Evolutionary conservation across 148 eudicot species (phyloP).

Genomic region (Rhododendron williamsianum): DNA sequence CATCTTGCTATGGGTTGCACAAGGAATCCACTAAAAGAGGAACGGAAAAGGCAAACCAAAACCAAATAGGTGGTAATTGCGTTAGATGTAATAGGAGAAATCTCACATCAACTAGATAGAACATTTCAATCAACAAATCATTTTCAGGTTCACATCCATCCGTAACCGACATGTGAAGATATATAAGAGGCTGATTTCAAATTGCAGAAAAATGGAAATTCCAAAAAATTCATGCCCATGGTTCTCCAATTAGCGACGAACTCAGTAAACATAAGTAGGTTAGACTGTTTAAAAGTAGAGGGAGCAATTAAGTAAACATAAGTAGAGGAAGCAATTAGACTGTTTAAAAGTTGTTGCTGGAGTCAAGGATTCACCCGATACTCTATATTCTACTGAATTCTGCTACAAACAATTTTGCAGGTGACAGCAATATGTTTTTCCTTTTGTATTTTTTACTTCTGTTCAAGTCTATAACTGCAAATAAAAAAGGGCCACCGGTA

Average conservation of each 20-base stretch:
- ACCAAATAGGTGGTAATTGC: neutral
- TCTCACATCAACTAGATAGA: neutral
- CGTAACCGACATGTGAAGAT: neutral
- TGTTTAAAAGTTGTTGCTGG: neutral
- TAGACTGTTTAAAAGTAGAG: too few species aligned
- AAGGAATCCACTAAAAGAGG: neutral
- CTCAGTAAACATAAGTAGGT: neutral
- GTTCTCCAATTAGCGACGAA: neutral
- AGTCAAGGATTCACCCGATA: neutral
- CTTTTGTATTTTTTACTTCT: neutral
- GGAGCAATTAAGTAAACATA: too few species aligned
- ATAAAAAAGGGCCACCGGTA: neutral
- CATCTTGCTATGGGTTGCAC: neutral
- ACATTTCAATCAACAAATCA: neutral
- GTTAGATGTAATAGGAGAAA: neutral
- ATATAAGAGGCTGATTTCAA: neutral
- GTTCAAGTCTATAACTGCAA: neutral
- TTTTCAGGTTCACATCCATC: neutral
- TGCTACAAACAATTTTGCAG: neutral
- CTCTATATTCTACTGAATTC: neutral
- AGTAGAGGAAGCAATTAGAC: neutral
- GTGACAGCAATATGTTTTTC: neutral
- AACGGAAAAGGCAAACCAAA: neutral
- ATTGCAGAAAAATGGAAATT: neutral
- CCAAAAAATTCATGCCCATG: neutral